phyloP scores from a whole-genome alignment of 208 protist species.

The Trypanosomatidae sp. region DNA sequence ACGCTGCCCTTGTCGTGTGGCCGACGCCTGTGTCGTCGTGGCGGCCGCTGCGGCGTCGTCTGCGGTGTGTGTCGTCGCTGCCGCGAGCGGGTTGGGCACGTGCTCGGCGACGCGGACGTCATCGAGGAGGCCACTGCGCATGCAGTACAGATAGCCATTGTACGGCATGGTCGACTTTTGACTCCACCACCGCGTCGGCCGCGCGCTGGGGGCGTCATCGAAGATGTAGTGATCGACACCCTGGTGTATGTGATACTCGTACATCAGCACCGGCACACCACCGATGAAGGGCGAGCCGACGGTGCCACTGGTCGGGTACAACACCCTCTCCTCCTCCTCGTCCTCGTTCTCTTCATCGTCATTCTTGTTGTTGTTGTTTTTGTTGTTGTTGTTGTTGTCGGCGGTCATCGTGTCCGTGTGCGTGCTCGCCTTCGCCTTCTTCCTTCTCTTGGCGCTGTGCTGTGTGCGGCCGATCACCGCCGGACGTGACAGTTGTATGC shows the following conservation, averaged over 20 bases:
- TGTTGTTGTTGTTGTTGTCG: too few species aligned
- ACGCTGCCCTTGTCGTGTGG: too few species aligned
- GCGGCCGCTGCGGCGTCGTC: background rate
- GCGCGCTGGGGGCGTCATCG: constrained; percentile 64
- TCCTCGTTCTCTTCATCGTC: background rate
- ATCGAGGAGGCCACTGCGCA: constrained; percentile 57
- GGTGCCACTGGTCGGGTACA: constrained; percentile 45
- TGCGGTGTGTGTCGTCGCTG: background rate
- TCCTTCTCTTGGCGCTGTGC: background rate
- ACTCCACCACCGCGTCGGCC: constrained; percentile 82
- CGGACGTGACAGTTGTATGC: constrained; percentile 60
- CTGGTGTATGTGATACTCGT: constrained; percentile 72
- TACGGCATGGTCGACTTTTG: constrained; percentile 85
- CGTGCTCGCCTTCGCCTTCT: background rate
- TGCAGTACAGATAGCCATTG: constrained; percentile 69
- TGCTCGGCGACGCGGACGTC: constrained; percentile 30
- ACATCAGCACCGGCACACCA: constrained; percentile 43
- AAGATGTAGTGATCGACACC: constrained; percentile 80
- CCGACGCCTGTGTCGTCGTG: constrained; percentile 1
- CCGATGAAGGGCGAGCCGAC: constrained; percentile 65
- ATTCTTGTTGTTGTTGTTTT: too few species aligned
- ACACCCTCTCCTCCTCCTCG: background rate
- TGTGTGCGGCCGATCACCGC: constrained; percentile 20
- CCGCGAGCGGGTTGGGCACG: constrained; percentile 44
- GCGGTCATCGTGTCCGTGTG: background rate